Conservation (phyloP, 306 rosid species). For the Prunus mira region DNA sequence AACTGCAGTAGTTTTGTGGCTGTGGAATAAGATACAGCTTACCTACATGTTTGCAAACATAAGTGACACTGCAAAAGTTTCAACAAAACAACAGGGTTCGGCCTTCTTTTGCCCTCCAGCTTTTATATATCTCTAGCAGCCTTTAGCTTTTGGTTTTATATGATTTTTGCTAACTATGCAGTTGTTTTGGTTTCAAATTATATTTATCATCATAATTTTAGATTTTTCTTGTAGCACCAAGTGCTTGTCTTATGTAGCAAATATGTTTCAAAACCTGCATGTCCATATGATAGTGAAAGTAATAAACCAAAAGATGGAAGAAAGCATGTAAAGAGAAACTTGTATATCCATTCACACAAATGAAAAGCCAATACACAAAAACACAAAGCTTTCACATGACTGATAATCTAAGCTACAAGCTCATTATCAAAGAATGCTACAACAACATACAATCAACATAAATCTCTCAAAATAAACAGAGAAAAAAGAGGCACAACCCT, state of each 20-base stretch:
- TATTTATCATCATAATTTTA: too few relatives aligned
- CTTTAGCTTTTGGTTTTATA: too few relatives aligned
- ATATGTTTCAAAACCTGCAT: background rate
- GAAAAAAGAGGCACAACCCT: conserved; percentile 26
- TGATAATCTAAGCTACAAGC: conserved; percentile 45
- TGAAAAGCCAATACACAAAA: conserved; percentile 23
- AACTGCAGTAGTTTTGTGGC: too few relatives aligned
- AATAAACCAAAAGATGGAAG: background rate
- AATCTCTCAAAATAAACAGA: conserved; percentile 26
- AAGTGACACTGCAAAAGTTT: too few relatives aligned
- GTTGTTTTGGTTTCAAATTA: too few relatives aligned
- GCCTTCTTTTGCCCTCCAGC: too few relatives aligned
- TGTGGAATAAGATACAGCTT: too few relatives aligned
- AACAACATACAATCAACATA: conserved; percentile 44
- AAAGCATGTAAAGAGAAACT: conserved; percentile 6
- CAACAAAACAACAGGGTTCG: too few relatives aligned
- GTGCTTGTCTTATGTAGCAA: background rate
- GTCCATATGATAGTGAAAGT: background rate
- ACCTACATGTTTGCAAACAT: too few relatives aligned
- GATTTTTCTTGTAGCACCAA: too few relatives aligned
- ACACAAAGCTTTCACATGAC: conserved; percentile 29
- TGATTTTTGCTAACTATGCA: too few relatives aligned
- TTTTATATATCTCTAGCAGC: too few relatives aligned
- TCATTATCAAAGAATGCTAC: conserved; percentile 48
- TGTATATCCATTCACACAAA: conserved; percentile 29